These are phyloP conservation scores for Fragilaria crotonensis DNA, from an alignment of 108 stramenopile genomes.

Conservation along the genomic window DNA sequence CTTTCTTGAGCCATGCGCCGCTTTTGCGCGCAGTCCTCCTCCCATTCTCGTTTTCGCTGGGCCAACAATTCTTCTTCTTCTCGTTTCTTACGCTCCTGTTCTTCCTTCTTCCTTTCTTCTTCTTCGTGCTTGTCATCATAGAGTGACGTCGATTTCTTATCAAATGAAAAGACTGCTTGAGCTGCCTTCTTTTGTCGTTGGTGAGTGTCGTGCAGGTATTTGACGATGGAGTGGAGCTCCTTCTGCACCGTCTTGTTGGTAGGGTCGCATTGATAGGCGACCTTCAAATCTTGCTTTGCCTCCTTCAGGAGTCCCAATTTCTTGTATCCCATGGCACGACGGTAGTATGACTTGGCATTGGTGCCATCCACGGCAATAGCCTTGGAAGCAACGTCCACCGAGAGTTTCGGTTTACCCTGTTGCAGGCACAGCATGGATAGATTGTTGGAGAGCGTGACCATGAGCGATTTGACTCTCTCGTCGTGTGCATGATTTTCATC, in stretches of 20 bases:
- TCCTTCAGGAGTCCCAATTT: slow-evolving; percentile 46
- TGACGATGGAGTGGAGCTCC: slow-evolving; percentile 51
- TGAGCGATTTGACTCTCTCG: slow-evolving; percentile 63
- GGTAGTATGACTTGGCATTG: slow-evolving; percentile 82
- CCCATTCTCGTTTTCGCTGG: slow-evolving; percentile 73
- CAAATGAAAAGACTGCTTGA: slow-evolving; percentile 57
- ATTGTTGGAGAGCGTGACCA: slow-evolving; percentile 66
- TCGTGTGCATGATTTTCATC: slow-evolving; percentile 61
- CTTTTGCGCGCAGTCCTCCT: slow-evolving; percentile 72
- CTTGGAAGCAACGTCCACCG: slow-evolving; percentile 55
- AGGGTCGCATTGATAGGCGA: slow-evolving; percentile 45
- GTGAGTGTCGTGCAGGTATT: slow-evolving; percentile 38
- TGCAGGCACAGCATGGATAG: slow-evolving; percentile 74
- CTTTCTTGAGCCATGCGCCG: too few species aligned
- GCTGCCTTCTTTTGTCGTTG: slow-evolving; percentile 44
- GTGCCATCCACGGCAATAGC: slow-evolving; percentile 54
- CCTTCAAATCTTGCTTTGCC: slow-evolving; percentile 50
- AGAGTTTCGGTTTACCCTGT: slow-evolving; percentile 51
- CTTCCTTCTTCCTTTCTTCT: slow-evolving; percentile 36
- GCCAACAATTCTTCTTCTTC: slow-evolving; percentile 44
- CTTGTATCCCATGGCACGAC: slow-evolving; percentile 56
- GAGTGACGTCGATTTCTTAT: slow-evolving; percentile 20
- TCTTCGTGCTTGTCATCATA: slow-evolving; percentile 80
- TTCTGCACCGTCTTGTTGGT: slow-evolving; percentile 54
- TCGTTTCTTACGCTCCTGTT: slow-evolving; percentile 32